Evolutionary conservation across 164 flowering plant genomes (phyloP).

Genomic region (Malania oleifera): DNA sequence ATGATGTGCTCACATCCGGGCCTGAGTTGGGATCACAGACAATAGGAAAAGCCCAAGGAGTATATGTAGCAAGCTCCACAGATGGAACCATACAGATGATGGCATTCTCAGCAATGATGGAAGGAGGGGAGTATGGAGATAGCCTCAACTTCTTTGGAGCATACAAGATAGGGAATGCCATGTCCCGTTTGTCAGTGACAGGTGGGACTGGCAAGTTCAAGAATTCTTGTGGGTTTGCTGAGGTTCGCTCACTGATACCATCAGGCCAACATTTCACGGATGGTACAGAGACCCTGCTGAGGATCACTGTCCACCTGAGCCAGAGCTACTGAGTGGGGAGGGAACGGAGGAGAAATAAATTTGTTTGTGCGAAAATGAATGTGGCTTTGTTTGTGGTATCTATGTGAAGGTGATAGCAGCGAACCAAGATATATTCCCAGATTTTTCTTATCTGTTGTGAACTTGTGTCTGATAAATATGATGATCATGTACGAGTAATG

Average conservation of each 20-base stretch:
- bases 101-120: slow-evolving; percentile 72
- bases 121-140: slow-evolving; percentile 81
- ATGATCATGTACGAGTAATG: no score
- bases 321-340: slow-evolving; percentile 36
- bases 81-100: slow-evolving; percentile 69
- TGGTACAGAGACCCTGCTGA: slow-evolving; percentile 67
- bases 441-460: not conserved
- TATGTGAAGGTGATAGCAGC: not conserved
- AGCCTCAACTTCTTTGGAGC: slow-evolving; percentile 75
- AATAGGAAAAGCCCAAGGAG: slow-evolving; percentile 62
- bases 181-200: slow-evolving; percentile 63
- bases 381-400: not conserved
- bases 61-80: slow-evolving; percentile 64
- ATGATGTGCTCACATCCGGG: slow-evolving; percentile 46
- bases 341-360: not conserved
- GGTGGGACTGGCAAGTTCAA: slow-evolving; percentile 84
- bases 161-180: slow-evolving; percentile 52
- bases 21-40: slow-evolving; percentile 51
- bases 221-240: slow-evolving; percentile 69
- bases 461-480: no score
- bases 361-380: not conserved
- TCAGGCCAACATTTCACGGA: slow-evolving; percentile 55
- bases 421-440: not conserved
- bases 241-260: slow-evolving; percentile 58
- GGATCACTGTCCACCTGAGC: slow-evolving; percentile 61